phyloP scores from a whole-genome alignment of 768 basidiomycete species.

The Psilocybe cubensis region DNA sequence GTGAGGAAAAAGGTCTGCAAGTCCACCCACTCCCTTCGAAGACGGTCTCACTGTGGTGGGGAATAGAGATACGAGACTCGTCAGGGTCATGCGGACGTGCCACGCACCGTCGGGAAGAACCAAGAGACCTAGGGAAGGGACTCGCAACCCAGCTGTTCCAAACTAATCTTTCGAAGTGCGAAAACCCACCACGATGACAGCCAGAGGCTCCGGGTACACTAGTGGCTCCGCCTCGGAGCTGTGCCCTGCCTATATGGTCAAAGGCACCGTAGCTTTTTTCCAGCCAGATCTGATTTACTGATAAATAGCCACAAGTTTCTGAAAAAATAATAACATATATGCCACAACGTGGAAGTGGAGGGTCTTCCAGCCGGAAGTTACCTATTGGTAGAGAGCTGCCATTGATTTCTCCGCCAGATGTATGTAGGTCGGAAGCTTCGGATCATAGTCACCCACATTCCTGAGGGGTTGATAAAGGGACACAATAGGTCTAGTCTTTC shows the following conservation, averaged over 20 bases:
- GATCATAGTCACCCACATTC: background rate
- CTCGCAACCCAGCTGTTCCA: background rate
- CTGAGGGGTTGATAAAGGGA: background rate
- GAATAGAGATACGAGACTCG: background rate
- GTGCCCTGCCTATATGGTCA: conserved; percentile 3
- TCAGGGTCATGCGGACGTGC: background rate
- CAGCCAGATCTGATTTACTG: background rate
- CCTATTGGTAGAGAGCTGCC: background rate
- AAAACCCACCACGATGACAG: conserved; percentile 16
- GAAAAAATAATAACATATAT: no score
- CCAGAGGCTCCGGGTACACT: conserved; percentile 13
- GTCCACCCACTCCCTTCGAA: conserved; percentile 3
- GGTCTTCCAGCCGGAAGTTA: background rate
- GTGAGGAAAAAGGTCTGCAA: conserved; percentile 8
- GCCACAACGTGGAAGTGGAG: background rate
- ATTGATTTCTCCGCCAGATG: background rate
- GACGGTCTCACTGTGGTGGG: conserved; percentile 1
- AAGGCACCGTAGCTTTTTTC: conserved; percentile 3
- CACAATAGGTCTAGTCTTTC: background rate
- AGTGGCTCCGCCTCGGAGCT: conserved; percentile 7
- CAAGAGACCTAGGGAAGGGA: background rate
- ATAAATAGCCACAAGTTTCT: background rate
- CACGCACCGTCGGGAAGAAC: background rate
- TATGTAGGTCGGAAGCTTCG: background rate
- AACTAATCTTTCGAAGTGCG: conserved; percentile 10